phyloP scores from a whole-genome alignment of 2,329 filamentous ascomycete genomes.

The Fusarium neocosmosporiellum region DNA sequence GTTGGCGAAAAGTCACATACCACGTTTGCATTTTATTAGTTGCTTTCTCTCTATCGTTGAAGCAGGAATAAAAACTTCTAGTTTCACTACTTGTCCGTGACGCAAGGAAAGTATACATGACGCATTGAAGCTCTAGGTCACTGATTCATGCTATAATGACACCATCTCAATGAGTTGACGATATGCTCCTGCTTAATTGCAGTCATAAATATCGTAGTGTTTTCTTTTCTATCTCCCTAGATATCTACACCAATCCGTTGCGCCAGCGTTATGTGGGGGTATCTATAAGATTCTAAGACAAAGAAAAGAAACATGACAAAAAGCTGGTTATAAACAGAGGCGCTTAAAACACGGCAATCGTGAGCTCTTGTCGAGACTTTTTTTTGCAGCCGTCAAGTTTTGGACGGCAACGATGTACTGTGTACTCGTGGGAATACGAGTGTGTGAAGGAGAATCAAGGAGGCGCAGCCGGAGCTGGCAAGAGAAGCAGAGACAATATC shows the following conservation, averaged over 20 bases:
- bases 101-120: neutral
- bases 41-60: conserved; percentile 31
- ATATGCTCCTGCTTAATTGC: conserved; percentile 1
- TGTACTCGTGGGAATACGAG: neutral
- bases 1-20: conserved; percentile 46
- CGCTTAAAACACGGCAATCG: conserved; percentile 2
- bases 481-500: neutral
- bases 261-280: neutral
- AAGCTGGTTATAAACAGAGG: neutral
- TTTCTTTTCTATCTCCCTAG: conserved; percentile 17
- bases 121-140: neutral
- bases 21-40: conserved; percentile 31
- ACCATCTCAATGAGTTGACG: neutral
- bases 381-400: neutral
- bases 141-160: neutral
- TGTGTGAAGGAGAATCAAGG: neutral
- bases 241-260: conserved; percentile 19
- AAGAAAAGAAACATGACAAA: conserved; percentile 16
- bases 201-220: conserved; percentile 25
- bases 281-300: conserved; percentile 16
- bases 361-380: too few relatives aligned
- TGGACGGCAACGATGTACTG: neutral
- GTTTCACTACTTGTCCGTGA: conserved; percentile 8
- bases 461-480: neutral
- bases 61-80: conserved; percentile 15